Conservation (phyloP, 306 rosid genomes). For the Glycine soja region DNA sequence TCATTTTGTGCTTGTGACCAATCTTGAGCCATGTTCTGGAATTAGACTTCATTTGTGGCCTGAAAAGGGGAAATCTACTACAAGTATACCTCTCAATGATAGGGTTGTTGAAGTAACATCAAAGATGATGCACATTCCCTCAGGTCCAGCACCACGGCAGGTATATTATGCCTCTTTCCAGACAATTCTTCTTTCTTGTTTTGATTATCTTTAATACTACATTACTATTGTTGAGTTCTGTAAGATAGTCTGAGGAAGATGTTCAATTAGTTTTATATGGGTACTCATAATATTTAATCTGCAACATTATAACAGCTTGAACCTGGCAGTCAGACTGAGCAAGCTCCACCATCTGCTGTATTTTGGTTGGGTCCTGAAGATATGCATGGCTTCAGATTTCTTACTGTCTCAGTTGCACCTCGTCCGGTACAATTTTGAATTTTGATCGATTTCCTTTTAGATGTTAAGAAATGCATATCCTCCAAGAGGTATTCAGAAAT, state of each 20-base stretch:
- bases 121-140: slow-evolving; percentile 93
- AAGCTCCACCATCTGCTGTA: slow-evolving; percentile 93
- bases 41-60: slow-evolving; percentile 97
- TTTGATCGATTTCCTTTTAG: slow-evolving; percentile 40
- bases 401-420: slow-evolving; percentile 98
- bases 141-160: slow-evolving; percentile 98
- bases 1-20: slow-evolving; percentile 93
- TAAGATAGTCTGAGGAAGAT: slow-evolving; percentile 32
- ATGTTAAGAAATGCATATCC: slow-evolving; percentile 28
- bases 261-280: slow-evolving; percentile 40
- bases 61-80: slow-evolving; percentile 73
- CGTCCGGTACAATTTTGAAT: slow-evolving; percentile 78
- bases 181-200: slow-evolving; percentile 35
- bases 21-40: slow-evolving; percentile 96
- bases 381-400: slow-evolving; percentile 89
- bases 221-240: slow-evolving; percentile 34
- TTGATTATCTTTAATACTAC: slow-evolving; percentile 34
- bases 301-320: slow-evolving; percentile 69
- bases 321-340: slow-evolving; percentile 99
- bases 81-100: slow-evolving; percentile 63
- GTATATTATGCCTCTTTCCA: slow-evolving; percentile 52
- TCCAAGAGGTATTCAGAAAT: slow-evolving; percentile 16
- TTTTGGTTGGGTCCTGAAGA: slow-evolving; percentile 85
- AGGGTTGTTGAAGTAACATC: slow-evolving; percentile 89
- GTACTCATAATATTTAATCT: slow-evolving; percentile 47